Conservation (phyloP, 495 filamentous ascomycete species). For the Terfezia boudieri region DNA sequence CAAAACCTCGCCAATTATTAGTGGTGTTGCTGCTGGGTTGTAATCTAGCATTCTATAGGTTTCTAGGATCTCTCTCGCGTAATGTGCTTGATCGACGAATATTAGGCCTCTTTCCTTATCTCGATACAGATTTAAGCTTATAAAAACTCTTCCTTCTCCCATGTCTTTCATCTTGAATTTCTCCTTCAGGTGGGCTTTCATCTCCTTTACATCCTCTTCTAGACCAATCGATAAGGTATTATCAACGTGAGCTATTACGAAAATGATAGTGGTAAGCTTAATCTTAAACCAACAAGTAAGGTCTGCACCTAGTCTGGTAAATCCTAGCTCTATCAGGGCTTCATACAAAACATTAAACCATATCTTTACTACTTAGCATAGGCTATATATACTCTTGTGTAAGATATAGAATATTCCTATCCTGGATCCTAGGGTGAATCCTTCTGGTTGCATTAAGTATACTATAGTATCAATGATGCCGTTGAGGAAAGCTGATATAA, state of each 20-base stretch:
- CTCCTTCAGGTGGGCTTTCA: neutral
- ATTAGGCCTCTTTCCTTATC: too few species aligned
- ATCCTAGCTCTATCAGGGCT: neutral
- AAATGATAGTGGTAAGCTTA: neutral
- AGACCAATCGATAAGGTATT: neutral
- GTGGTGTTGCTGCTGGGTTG: too few species aligned
- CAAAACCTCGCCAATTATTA: too few species aligned
- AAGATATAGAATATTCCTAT: neutral
- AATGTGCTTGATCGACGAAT: too few species aligned
- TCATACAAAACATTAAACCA: neutral
- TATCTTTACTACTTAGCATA: neutral
- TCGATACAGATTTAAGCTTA: neutral
- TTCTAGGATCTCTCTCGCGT: too few species aligned
- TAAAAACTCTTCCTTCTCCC: neutral
- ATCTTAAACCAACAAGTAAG: neutral
- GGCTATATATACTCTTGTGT: neutral
- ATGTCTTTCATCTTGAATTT: neutral
- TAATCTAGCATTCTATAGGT: too few species aligned
- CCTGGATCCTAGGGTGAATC: neutral
- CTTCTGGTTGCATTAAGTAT: neutral
- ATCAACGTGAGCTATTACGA: neutral
- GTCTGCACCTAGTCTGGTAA: neutral
- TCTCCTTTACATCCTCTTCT: neutral
- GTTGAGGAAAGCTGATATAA: neutral
- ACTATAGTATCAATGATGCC: neutral